A percentile compares a stretch with the other conserved stretches of the same genome.
These are phyloP conservation scores for Phyllosticta capitalensis DNA, from an alignment of 2,329 filamentous ascomycete species.

Conservation along the genomic window DNA sequence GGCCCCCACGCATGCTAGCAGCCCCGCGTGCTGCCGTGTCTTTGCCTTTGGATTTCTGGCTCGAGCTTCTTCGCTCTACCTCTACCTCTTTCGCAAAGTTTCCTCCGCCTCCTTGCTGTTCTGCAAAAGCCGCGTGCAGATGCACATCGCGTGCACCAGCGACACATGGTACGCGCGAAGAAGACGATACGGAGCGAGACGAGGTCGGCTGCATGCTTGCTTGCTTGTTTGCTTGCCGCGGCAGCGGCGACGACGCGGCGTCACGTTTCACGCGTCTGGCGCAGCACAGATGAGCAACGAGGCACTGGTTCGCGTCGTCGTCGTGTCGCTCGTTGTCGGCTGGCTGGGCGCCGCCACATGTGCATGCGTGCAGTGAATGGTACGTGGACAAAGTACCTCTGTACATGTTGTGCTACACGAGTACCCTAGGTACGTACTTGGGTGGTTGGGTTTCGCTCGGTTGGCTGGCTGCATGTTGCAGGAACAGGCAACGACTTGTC, in stretches of 20 bases:
- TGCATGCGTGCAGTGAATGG: background rate
- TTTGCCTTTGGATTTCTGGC: background rate
- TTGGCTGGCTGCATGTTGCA: background rate
- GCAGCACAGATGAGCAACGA: background rate
- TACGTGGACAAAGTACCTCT: background rate
- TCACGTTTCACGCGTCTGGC: background rate
- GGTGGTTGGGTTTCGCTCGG: background rate
- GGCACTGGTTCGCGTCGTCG: background rate
- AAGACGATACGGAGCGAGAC: background rate
- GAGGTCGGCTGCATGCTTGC: background rate
- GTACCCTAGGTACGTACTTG: background rate
- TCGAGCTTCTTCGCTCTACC: background rate
- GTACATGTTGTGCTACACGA: background rate
- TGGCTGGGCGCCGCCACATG: background rate
- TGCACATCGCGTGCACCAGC: background rate
- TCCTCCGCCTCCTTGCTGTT: too few species aligned
- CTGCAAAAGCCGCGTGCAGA: too few species aligned
- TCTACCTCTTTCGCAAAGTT: background rate
- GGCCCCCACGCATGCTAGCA: background rate
- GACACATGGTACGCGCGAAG: background rate
- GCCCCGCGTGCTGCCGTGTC: background rate
- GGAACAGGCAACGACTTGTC: background rate
- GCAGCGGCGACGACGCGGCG: background rate
- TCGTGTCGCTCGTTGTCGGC: background rate
- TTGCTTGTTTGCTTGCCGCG: background rate